A percentile compares a stretch with the other conserved stretches of the same genome.
Conservation (phyloP, 306 rosid genomes). For the Lotus japonicus region DNA sequence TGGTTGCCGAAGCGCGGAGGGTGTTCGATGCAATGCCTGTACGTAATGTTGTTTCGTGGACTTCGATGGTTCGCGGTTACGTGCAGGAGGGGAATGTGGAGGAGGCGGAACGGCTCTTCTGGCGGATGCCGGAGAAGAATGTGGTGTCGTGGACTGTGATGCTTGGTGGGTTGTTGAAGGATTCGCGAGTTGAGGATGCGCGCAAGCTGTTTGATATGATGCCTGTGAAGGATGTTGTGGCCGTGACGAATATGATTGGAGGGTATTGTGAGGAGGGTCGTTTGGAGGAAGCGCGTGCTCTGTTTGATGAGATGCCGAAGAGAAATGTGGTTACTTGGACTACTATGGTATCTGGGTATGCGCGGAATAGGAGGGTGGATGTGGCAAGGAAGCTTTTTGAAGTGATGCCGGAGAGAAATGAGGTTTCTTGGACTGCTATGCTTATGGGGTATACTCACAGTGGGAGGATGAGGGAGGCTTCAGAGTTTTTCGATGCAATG, state of each 20-base stretch:
- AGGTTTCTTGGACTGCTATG: constrained; percentile 57
- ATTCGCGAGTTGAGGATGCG: constrained; percentile 43
- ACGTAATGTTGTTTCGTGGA: constrained; percentile 54
- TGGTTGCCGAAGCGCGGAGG: constrained; percentile 35
- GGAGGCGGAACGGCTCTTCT: constrained; percentile 38
- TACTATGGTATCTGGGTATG: constrained; percentile 48
- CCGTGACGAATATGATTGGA: constrained; percentile 42
- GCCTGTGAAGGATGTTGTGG: constrained; percentile 49
- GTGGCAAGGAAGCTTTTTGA: constrained; percentile 54
- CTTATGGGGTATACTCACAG: constrained; percentile 43
- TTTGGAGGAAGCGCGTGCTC: constrained; percentile 38
- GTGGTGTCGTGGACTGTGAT: constrained; percentile 54
- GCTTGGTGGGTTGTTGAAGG: constrained; percentile 48
- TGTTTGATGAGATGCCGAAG: constrained; percentile 41
- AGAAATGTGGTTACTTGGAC: constrained; percentile 59
- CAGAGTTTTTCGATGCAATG: constrained; percentile 43
- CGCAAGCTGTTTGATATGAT: constrained; percentile 38
- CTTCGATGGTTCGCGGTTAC: constrained; percentile 50
- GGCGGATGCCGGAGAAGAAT: constrained; percentile 44
- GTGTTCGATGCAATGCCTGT: constrained; percentile 38
- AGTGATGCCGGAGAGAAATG: constrained; percentile 50
- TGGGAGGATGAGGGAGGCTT: constrained; percentile 50
- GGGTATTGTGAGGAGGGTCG: constrained; percentile 45
- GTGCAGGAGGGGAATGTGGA: constrained; percentile 24
- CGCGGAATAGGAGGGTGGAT: constrained; percentile 38